Conservation (phyloP, 2,329 filamentous ascomycete genomes). For the Cladophialophora psammophila region DNA sequence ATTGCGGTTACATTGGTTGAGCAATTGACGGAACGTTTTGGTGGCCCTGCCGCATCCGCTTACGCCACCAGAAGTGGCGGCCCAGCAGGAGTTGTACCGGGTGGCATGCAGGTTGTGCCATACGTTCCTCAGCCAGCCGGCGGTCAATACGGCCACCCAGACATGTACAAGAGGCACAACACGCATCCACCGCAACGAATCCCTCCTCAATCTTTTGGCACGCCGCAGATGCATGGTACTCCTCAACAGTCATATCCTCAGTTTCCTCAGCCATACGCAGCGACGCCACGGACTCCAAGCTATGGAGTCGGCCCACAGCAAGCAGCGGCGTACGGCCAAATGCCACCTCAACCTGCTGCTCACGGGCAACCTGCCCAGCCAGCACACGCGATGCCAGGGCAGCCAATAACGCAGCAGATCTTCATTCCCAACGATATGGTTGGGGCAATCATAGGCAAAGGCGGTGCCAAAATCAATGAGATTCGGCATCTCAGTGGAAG, state of each 20-base stretch:
- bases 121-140: conserved; percentile 93
- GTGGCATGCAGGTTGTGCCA: conserved; percentile 98
- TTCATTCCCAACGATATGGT: conserved; percentile 99
- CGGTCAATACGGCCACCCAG: conserved; percentile 89
- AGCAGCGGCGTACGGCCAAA: conserved; percentile 70
- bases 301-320: conserved; percentile 85
- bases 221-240: conserved; percentile 75
- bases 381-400: conserved; percentile 75
- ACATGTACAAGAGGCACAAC: conserved; percentile 79
- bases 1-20: conserved; percentile 97
- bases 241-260: conserved; percentile 50
- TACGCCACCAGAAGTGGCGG: conserved; percentile 95
- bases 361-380: conserved; percentile 73
- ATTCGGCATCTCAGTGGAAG: conserved; percentile 96
- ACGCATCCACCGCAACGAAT: conserved; percentile 75
- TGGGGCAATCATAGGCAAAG: conserved; percentile 97
- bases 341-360: conserved; percentile 64
- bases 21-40: conserved; percentile 95
- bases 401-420: conserved; percentile 95
- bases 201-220: conserved; percentile 67
- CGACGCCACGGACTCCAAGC: conserved; percentile 71
- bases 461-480: conserved; percentile 98
- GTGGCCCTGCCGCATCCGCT: conserved; percentile 93
- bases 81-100: conserved; percentile 90
- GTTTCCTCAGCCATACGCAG: conserved; percentile 77